A percentile compares a stretch with the other conserved stretches of the same genome.
These are phyloP conservation scores for Posidonia australis DNA, from an alignment of 106 monocot genomes.

Conservation along the genomic window DNA sequence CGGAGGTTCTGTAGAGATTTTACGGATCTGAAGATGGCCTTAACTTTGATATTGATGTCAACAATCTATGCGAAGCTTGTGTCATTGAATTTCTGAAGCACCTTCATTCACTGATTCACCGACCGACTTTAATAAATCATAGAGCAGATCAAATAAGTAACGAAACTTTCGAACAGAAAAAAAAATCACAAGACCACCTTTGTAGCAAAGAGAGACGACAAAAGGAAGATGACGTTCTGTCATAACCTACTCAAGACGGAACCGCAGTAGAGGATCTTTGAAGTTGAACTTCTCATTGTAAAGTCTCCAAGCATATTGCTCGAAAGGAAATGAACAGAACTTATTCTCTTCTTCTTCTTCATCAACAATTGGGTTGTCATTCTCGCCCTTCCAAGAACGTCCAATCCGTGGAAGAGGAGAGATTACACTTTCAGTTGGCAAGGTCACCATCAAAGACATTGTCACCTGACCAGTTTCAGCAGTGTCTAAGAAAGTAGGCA, in stretches of 20 bases:
- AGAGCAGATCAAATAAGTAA: no score
- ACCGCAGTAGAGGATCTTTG: slow-evolving; percentile 31
- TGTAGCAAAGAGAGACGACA: no score
- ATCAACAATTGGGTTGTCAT: not conserved
- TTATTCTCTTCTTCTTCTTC: not conserved
- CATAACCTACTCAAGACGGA: not conserved
- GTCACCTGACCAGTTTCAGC: slow-evolving; percentile 6
- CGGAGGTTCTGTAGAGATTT: no score
- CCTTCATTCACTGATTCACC: no score
- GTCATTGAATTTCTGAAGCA: no score
- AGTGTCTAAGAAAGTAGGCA: not conserved
- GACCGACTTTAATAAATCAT: no score
- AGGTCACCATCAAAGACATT: slow-evolving; percentile 30
- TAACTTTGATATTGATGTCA: no score
- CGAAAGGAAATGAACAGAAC: slow-evolving; percentile 20
- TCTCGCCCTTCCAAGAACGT: not conserved
- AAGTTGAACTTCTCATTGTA: slow-evolving; percentile 19
- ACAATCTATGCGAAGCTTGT: no score
- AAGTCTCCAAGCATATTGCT: slow-evolving; percentile 39
- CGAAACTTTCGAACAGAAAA: not conserved
- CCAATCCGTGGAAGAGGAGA: slow-evolving; percentile 9
- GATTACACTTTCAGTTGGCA: slow-evolving; percentile 22
- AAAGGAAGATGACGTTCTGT: no score
- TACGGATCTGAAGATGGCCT: no score
- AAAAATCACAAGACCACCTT: no score